phyloP scores from a whole-genome alignment of 225 moss, liverwort and hornwort species.

The Thuidium tamariscinum region DNA sequence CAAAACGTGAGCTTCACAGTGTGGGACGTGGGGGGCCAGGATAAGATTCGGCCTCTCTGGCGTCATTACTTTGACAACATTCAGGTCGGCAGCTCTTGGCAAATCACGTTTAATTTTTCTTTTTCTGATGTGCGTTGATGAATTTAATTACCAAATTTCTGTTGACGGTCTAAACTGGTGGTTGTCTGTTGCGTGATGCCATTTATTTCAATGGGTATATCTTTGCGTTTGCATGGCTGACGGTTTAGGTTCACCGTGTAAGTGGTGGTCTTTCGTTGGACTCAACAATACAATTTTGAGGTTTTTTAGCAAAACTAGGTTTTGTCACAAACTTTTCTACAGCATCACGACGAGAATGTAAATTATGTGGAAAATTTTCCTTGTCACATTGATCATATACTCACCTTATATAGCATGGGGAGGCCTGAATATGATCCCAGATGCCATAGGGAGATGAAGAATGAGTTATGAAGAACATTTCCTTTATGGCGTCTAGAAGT shows the following conservation, averaged over 20 bases:
- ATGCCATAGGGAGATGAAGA: neutral
- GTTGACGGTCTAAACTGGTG: neutral
- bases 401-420: neutral
- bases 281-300: neutral
- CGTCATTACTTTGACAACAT: constrained; percentile 48
- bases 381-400: neutral
- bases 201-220: neutral
- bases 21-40: constrained; percentile 80
- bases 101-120: neutral
- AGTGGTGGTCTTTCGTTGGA: neutral
- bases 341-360: neutral
- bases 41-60: constrained; percentile 67
- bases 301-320: neutral
- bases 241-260: neutral
- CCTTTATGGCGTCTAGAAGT: neutral
- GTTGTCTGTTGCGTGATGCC: neutral
- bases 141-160: neutral
- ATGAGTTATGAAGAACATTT: neutral
- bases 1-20: constrained; percentile 71
- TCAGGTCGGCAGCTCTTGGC: constrained; percentile 12
- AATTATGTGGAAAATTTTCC: neutral
- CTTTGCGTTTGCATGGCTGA: neutral
- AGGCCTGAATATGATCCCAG: neutral
- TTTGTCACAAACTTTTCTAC: neutral
- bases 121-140: neutral